Percentiles rank a stretch among this genome's conserved stretches.
Conservation (phyloP, 2,329 filamentous ascomycete genomes). For the Beauveria sp. region DNA sequence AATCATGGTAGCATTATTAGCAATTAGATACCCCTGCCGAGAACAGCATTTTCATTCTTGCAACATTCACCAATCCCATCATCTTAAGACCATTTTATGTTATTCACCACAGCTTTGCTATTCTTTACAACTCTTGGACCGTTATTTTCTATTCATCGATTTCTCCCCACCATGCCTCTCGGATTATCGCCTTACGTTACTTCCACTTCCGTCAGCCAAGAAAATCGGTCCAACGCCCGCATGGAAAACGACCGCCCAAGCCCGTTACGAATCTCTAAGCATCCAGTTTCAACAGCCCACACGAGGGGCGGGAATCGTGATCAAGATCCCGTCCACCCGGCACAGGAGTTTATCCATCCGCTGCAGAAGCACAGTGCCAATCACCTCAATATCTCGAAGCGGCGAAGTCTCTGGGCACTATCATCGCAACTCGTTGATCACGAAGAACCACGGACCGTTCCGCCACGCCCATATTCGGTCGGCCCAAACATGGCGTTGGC, state of each 20-base stretch:
- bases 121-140: not conserved
- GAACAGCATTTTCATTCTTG: not conserved
- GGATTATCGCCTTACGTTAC: conserved; percentile 9
- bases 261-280: conserved; percentile 45
- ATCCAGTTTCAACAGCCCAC: conserved; percentile 16
- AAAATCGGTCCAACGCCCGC: conserved; percentile 17
- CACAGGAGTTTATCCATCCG: not conserved
- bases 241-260: conserved; percentile 26
- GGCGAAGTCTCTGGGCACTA: conserved; percentile 6
- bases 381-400: not conserved
- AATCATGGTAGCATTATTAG: conserved; percentile 1
- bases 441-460: not conserved
- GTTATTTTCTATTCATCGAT: not conserved
- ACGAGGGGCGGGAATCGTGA: conserved; percentile 14
- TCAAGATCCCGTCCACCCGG: not conserved
- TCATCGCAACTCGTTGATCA: not conserved
- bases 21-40: conserved; percentile 6
- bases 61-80: conserved; percentile 2
- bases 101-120: conserved; percentile 1
- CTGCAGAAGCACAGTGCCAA: not conserved
- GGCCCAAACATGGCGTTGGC: not conserved
- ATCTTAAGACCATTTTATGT: conserved; percentile 5
- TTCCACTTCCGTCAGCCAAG: conserved; percentile 7
- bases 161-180: not conserved
- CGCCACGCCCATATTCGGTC: not conserved